phyloP scores from a whole-genome alignment of 2,329 filamentous ascomycete genomes.

The Fusarium scirpi region DNA sequence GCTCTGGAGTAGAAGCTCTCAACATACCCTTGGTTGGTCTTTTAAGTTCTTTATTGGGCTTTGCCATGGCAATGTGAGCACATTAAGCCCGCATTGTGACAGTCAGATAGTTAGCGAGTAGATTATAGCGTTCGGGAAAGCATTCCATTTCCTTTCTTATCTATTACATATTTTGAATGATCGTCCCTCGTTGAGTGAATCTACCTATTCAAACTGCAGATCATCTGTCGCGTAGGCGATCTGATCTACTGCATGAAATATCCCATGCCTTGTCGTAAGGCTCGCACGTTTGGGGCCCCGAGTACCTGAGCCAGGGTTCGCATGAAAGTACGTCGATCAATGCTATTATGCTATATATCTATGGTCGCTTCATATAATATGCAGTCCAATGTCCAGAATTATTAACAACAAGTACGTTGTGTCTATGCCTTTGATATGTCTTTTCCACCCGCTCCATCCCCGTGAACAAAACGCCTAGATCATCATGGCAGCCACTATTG shows the following conservation, averaged over 20 bases:
- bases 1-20: neutral
- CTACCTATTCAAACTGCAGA: neutral
- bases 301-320: neutral
- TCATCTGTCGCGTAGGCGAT: neutral
- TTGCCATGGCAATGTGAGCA: slow-evolving; percentile 18
- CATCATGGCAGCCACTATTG: slow-evolving; percentile 42
- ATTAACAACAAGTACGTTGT: neutral
- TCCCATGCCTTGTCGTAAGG: neutral
- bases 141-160: slow-evolving; percentile 12
- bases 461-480: slow-evolving; percentile 32
- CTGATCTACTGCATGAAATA: neutral
- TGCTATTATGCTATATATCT: slow-evolving; percentile 4
- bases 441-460: neutral
- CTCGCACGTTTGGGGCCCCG: slow-evolving; percentile 7
- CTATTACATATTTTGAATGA: slow-evolving; percentile 7
- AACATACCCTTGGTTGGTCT: slow-evolving; percentile 1
- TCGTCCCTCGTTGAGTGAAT: neutral
- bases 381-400: neutral
- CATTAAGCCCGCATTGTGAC: neutral
- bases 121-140: slow-evolving; percentile 16
- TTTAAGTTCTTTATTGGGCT: slow-evolving; percentile 15
- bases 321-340: neutral
- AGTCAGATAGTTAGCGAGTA: slow-evolving; percentile 1
- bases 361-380: slow-evolving; percentile 8
- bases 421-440: neutral